Evolutionary conservation across 208 protist species (phyloP), one percentile per base, ranked within the genome.

Genomic region (Acanthamoeba divionensis): DNA sequence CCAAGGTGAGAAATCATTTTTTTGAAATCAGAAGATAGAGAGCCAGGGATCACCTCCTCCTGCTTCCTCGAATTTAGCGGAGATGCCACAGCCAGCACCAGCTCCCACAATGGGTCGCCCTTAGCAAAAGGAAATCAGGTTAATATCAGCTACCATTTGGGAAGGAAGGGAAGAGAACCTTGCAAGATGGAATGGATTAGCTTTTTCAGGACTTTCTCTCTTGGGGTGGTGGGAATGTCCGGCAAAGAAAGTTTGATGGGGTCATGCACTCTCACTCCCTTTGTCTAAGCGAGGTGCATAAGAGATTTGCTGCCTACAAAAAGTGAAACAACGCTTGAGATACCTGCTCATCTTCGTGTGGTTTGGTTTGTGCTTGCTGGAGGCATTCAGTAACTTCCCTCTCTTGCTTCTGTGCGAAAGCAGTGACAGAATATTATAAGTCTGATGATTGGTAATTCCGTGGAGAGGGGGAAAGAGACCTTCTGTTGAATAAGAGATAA

Each of bases 51-150:
- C 33, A 85, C 75, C 48, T 33, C 75, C 44, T 12, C 48, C 75
- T 18, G 75, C 75, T n/a, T 63, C 75, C 33, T 85, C 47, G 29
- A 85, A 85, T 54, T 85, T 85, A 36, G 75, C 75, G n/a, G 75
- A 85, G 47, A 85, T 85, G 47, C 75, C 75, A 36, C 48, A 63
- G 52, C 75, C 75, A 2, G 75, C 75, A 0, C 75, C 75, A 1
- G 15, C 75, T 29, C 75, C 75, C 50, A 85, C 33, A 54, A 85
- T 85, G 4, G 75, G 75, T 31, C 29, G 31, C 8, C 75, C 65
- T 73, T 21, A 21, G 21, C 10, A 24, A 7, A 8, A 24, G n/a
- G n/a, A n/a, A 18, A 36, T 5, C 18, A 4, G 33, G 26, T 7
- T 9, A 41, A 4, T 31, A 31, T 29, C 13, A 31, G 48, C 5